Base-by-base conservation (phyloP, 768 basidiomycete genomes). In the Trametes cinnabarina region DNA sequence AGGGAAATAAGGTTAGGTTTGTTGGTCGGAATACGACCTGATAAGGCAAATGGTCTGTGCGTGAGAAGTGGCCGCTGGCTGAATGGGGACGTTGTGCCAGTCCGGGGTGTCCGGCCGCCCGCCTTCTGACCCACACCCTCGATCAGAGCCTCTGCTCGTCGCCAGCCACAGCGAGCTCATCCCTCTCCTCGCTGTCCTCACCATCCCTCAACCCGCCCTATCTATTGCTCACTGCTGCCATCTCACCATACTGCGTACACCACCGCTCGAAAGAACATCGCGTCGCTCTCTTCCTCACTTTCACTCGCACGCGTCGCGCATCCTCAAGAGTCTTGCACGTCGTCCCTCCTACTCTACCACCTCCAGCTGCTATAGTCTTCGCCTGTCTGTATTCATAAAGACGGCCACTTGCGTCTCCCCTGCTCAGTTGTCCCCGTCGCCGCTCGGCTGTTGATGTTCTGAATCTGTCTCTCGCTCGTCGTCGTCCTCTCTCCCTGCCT, bases 391-490 rank as follows among this genome's bases (percentile, higher is more conserved):
- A 76, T 76, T 71, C 72, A 73, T 77, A 77, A 72, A 71, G 72
- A 67, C 72, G 71, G 65, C 63, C 61, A 65, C 65, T 68, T 70
- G 74, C 73, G 72, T 65, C 71, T 69, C 71, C 67, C 62, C 58
- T 66, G 65, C 66, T 62, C 61, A 59, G 67, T 65, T 65, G 65
- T 70, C 66, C 63, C 62, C 60, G 61, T 62, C 58, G 46, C 72
- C 65, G 61, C 69, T 67, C 55, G 76, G 73, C 72, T 77, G 76
- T 77, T 77, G 75, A 77, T 77, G 76, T 73, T 74, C 68, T 70
- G 69, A 70, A 66, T 50, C 57, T 53, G 42, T 58, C 61, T 63
- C 63, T 53, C 63, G 59, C 63, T 49, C 39, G 49, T 52, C 61
- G 46, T 55, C 63, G 60, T 61, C 57, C 51, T 39, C 49, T 57